Evolutionary conservation across 2,329 filamentous ascomycete genomes (phyloP).

Genomic region (Ustulina deusta): DNA sequence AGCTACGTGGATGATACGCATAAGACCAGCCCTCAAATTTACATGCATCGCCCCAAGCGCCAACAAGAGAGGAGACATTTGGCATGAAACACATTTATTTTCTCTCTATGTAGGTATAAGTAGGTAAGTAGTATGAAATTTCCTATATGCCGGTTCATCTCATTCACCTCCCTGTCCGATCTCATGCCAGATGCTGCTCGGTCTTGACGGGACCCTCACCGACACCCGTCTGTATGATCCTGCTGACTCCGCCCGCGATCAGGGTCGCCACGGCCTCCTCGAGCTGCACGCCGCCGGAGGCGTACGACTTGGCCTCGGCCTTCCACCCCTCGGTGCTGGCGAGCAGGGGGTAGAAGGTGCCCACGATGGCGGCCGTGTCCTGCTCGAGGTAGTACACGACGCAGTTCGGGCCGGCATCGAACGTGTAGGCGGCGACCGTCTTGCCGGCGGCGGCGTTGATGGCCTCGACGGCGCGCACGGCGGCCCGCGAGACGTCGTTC

Average conservation of each 20-base stretch:
- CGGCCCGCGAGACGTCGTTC: conserved; percentile 90
- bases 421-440: conserved; percentile 92
- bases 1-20: too few relatives aligned
- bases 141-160: conserved; percentile 29
- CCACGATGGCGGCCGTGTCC: conserved; percentile 78
- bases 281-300: conserved; percentile 65
- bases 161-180: conserved; percentile 17
- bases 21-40: neutral
- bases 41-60: neutral
- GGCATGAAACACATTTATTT: conserved; percentile 12
- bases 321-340: conserved; percentile 78
- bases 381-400: conserved; percentile 95
- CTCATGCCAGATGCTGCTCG: conserved; percentile 78
- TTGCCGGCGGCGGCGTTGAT: conserved; percentile 85
- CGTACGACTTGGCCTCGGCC: conserved; percentile 64
- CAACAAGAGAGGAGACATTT: neutral
- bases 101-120: conserved; percentile 34
- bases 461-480: conserved; percentile 87
- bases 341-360: conserved; percentile 78
- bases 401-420: conserved; percentile 96
- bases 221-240: conserved; percentile 91
- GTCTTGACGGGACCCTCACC: conserved; percentile 89
- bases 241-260: conserved; percentile 82
- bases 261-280: conserved; percentile 73
- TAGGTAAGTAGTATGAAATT: conserved; percentile 24